A percentile compares a stretch with the other conserved stretches of the same genome.
Evolutionary conservation across 2,329 filamentous ascomycete species (phyloP).

Genomic region (Epichloe baconii): DNA sequence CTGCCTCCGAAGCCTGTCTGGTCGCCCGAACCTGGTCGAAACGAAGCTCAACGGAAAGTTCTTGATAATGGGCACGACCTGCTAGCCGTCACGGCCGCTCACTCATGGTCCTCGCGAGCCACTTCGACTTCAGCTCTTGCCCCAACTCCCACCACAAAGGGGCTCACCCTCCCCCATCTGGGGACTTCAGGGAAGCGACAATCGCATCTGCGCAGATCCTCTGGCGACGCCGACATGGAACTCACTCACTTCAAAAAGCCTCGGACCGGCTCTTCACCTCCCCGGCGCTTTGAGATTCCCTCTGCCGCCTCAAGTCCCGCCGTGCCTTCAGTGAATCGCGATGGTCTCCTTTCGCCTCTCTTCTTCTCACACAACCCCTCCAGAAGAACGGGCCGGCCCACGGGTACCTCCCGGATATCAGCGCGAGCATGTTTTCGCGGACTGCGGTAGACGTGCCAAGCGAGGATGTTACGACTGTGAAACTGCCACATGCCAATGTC

Average conservation of each 20-base stretch:
- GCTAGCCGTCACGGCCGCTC: constrained; percentile 6
- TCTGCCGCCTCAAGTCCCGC: constrained; percentile 12
- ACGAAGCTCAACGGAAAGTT: constrained; percentile 5
- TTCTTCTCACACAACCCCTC: constrained; percentile 36
- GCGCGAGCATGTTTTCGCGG: constrained; percentile 33
- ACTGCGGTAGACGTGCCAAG: constrained; percentile 30
- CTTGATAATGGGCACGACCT: constrained; percentile 9
- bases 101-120: neutral
- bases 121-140: neutral
- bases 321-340: constrained; percentile 12
- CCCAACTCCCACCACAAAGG: neutral
- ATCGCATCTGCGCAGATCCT: constrained; percentile 9
- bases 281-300: constrained; percentile 31
- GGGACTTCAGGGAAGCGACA: constrained; percentile 15
- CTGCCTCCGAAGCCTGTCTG: constrained; percentile 1
- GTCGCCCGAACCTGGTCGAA: constrained; percentile 4
- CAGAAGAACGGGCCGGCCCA: constrained; percentile 23
- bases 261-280: constrained; percentile 32
- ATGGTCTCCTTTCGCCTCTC: constrained; percentile 34
- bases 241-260: constrained; percentile 32
- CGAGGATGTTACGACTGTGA: constrained; percentile 36
- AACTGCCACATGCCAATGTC: constrained; percentile 40
- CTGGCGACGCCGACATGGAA: constrained; percentile 18
- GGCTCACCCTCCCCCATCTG: neutral
- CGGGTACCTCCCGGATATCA: constrained; percentile 28